Evolutionary conservation across 2,329 filamentous ascomycete species (phyloP), one percentile per base, ranked within the genome.

Genomic region (Pseudogymnoascus sp.): DNA sequence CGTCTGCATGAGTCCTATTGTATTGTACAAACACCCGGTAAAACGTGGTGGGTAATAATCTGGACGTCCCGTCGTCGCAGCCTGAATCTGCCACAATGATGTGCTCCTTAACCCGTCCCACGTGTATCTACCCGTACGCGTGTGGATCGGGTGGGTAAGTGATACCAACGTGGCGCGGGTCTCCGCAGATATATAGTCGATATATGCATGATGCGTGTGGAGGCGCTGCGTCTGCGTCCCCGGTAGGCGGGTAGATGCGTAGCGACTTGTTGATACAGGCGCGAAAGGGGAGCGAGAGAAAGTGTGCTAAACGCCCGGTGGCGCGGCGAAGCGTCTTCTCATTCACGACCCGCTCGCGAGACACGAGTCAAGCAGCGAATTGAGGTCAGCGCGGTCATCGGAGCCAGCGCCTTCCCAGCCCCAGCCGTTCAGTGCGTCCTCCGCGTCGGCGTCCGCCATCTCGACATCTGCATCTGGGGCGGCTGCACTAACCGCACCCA

Each of bases 351-450:
- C 50, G 50, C 50, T 56, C 25, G 50, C 50, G 10, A 56, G 50
- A 33, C 50, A 56, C 23, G 71, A 72, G 61, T 74, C 72, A 60
- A 88, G 75, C 14, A 87, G 77, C 42, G 73, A 75, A 67, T 87
- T 81, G 25, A 88, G 76, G 62, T 78, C 74, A 59, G 79, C 75
- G 68, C 78, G 77, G 66, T 87, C 84, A 31, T 77, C 73, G 2
- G 68, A 66, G 59, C 82, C 80, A 40, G 80, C 81, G 2, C 86
- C 86, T 59, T 87, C 84, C 86, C 86, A 89, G 67, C 78, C 78
- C n/a, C 77, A 72, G 5, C 37, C 59, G 14, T 47, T 47, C 21
- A 47, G 18, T 25, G 42, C 42, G 11, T 85, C 82, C 69, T 87
- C 84, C 50, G 84, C 74, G 7, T 87, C 84, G 82, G 85, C 86